Base-by-base conservation (phyloP, 2,329 filamentous ascomycete species). In the Exserohilum rostratum region DNA sequence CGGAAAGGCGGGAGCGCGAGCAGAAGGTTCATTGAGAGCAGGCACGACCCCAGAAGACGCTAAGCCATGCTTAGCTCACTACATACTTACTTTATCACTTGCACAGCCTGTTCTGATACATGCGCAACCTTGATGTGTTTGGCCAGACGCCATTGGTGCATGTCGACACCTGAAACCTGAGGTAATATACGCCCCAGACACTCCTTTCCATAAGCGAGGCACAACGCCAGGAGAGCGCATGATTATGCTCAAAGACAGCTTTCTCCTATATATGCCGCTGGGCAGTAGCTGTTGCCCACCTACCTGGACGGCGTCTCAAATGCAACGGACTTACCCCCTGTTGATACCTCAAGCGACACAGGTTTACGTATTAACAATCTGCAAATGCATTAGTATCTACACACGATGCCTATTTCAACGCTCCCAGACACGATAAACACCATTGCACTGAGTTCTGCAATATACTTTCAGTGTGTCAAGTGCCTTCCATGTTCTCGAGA, bases 1-100 rank as follows among this genome's bases (percentile, higher is more conserved):
- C 44, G 49, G 42, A 44, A 40, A 52, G 46, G 29, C 17, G 45
- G 39, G 39, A 52, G 38, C 37, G 60, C 46, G 51, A 47, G 50
- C 51, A 56, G 57, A 58, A 54, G 54, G 61, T 54, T 55, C 55
- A 58, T 57, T 49, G 47, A 60, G 44, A 57, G 46, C 50, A 57
- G 40, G 48, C 42, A 49, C 57, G 46, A 9, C 33, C 49, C 54
- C 47, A 46, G 37, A 52, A 38, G n/a, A 34, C 43, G 47, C 52
- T 58, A 58, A 27, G 50, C 50, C 35, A 37, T 15, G 40, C 49
- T 50, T 18, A 46, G 50, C 34, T 33, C 38, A 51, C 46, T 39
- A 53, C 27, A 42, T 42, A 31, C 31, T 39, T 60, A 33, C 40
- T 54, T 50, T 20, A 57, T 44, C 20, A 31, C 53, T 33, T 46